Base-by-base conservation (phyloP, 768 basidiomycete species). In the Kwoniella europaea region DNA sequence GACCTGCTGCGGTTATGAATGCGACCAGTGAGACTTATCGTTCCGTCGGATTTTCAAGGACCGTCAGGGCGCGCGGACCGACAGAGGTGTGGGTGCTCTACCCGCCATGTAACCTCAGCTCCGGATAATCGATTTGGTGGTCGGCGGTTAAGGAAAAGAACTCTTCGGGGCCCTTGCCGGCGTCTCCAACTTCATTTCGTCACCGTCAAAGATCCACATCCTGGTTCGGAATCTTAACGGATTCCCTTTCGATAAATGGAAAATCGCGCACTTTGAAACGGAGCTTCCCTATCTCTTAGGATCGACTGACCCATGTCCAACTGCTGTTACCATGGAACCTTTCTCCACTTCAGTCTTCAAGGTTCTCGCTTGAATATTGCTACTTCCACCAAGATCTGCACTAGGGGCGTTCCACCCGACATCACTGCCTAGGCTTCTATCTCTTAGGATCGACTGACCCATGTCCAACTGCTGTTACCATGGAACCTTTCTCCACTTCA, bases 321-420 rank as follows among this genome's bases (percentile, higher is more conserved):
- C 89, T 89, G 88, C 89, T 90, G 89, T 90, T 90, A 89, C 88
- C 90, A 90, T 88, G 89, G 89, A 90, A 90, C 90, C 89, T 89
- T 90, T 91, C 89, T 89, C 90, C 90, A 90, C 90, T 90, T 90
- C 90, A 90, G 90, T 90, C 90, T 88, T 89, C 89, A 88, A 90
- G 88, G 90, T 87, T 90, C 89, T 89, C 89, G n/a, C 88, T 90
- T 89, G 90, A 90, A 89, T 90, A 90, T 90, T 90, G 90, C 89
- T 90, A 91, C 90, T 90, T 88, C 89, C 89, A 90, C 90, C 89
- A 90, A 90, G 89, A 91, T 90, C 90, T 90, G 89, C 89, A 89
- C 89, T 89, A 89, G 88, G 88, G 89, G 89, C 85, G 88, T 88
- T 90, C 85, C 87, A 89, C 87, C 87, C 87, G 86, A 87, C 86